Evolutionary conservation across 495 filamentous ascomycete genomes (phyloP).

Genomic region (Penicillium lividum): DNA sequence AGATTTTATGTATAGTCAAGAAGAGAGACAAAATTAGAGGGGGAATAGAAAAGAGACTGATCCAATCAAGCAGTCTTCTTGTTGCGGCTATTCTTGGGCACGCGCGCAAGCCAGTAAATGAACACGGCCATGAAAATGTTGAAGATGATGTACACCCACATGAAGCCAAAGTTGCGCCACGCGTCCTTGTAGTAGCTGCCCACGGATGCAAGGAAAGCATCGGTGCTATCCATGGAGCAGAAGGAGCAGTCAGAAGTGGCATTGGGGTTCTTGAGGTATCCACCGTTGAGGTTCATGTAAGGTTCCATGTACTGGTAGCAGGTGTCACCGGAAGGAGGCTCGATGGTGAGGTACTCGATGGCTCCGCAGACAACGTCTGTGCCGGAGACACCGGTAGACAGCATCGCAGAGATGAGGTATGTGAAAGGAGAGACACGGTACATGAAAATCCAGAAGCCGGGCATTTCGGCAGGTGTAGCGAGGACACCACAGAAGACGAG

Average conservation of each 20-base stretch:
- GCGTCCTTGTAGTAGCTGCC: constrained; percentile 56
- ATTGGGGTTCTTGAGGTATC: constrained; percentile 54
- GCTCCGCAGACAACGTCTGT: constrained; percentile 55
- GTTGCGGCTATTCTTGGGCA: constrained; percentile 61
- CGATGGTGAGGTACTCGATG: constrained; percentile 59
- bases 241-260: constrained; percentile 58
- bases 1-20: not conserved
- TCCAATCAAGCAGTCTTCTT: constrained; percentile 23
- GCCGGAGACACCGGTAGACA: constrained; percentile 63
- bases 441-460: constrained; percentile 83
- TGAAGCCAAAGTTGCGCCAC: constrained; percentile 72
- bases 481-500: constrained; percentile 69
- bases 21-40: not conserved
- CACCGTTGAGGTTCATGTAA: constrained; percentile 52
- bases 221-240: constrained; percentile 62
- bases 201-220: constrained; percentile 58
- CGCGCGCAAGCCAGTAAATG: constrained; percentile 78
- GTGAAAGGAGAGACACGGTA: constrained; percentile 75
- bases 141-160: constrained; percentile 68
- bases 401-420: constrained; percentile 65
- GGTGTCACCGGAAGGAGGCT: constrained; percentile 48
- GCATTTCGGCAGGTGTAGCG: constrained; percentile 58
- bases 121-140: constrained; percentile 68
- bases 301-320: constrained; percentile 57
- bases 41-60: not conserved